Evolutionary conservation across 257 asterid species (phyloP).

Genomic region (Leonotis leonurus): DNA sequence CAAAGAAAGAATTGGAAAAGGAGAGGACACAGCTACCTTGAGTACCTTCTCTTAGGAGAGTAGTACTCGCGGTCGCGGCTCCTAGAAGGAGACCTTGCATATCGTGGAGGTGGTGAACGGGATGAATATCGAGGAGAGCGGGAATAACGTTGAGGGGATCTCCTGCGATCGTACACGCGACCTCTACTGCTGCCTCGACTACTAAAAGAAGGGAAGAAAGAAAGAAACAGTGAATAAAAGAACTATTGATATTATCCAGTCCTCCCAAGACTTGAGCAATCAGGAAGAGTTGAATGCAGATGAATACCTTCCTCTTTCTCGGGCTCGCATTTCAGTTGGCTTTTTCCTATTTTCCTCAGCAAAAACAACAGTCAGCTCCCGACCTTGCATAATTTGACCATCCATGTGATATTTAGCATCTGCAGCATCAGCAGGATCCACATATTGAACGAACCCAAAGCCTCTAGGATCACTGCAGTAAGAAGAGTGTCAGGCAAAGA

Average conservation of each 20-base stretch:
- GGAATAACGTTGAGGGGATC: conserved; percentile 75
- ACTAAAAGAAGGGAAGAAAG: not conserved
- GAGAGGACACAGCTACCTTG: conserved; percentile 38
- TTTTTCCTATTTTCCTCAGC: conserved; percentile 95
- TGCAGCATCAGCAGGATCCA: conserved; percentile 87
- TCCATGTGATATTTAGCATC: conserved; percentile 96
- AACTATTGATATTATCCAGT: too few relatives aligned
- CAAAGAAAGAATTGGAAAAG: not conserved
- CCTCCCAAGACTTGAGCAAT: too few relatives aligned
- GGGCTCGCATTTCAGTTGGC: conserved; percentile 75
- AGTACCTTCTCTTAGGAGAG: conserved; percentile 69
- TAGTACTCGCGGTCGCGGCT: conserved; percentile 70
- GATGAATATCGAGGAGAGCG: conserved; percentile 70
- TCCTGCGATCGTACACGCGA: conserved; percentile 68
- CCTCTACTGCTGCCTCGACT: conserved; percentile 48
- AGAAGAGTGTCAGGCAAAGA: not conserved
- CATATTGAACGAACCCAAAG: conserved; percentile 89
- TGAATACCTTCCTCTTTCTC: conserved; percentile 54
- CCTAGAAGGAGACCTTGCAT: conserved; percentile 52
- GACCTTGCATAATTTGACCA: conserved; percentile 66
- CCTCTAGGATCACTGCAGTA: conserved; percentile 79
- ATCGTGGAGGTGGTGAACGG: conserved; percentile 70
- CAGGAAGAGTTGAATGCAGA: not conserved
- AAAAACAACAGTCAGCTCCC: conserved; percentile 89
- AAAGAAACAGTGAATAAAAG: not conserved